These are phyloP conservation scores for Yamadazyma friedrichii DNA, from an alignment of 1,139 yeast species.

Conservation along the genomic window DNA sequence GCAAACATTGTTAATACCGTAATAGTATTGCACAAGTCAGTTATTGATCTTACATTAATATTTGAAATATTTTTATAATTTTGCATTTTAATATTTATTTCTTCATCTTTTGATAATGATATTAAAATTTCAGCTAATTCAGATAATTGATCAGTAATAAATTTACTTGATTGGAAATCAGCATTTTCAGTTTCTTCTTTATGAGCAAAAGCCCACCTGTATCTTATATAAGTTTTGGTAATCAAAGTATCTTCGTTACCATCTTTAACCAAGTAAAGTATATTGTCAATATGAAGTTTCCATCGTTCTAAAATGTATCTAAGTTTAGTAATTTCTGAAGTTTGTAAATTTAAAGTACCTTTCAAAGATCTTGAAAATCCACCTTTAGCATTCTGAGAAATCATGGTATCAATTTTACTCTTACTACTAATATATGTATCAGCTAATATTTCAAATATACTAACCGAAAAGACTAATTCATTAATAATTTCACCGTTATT, in stretches of 20 bases:
- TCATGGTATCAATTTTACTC: conserved; percentile 21
- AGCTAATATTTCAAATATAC: conserved; percentile 56
- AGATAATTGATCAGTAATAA: conserved; percentile 18
- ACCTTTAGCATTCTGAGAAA: conserved; percentile 19
- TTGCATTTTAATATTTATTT: conserved; percentile 22
- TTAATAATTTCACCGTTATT: conserved; percentile 3
- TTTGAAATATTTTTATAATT: conserved; percentile 64
- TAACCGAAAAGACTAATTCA: conserved; percentile 17
- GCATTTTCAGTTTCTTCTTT: conserved; percentile 31
- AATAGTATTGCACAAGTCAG: conserved; percentile 63
- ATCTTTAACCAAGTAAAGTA: conserved; percentile 1
- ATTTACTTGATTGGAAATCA: conserved; percentile 30
- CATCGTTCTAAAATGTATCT: conserved; percentile 41
- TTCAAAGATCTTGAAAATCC: conserved; percentile 22
- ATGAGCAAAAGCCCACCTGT: conserved; percentile 35
- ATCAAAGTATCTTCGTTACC: neutral
- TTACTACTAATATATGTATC: conserved; percentile 44
- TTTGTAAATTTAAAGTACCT: conserved; percentile 26
- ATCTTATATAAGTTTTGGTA: conserved; percentile 19
- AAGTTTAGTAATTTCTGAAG: conserved; percentile 36
- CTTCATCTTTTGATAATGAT: conserved; percentile 8
- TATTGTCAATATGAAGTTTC: conserved; percentile 19
- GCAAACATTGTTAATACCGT: conserved; percentile 69
- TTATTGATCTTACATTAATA: conserved; percentile 50
- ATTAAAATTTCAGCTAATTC: conserved; percentile 23